Conservation (phyloP, 2,329 filamentous ascomycete species). For the Phaeomoniella chlamydospora region DNA sequence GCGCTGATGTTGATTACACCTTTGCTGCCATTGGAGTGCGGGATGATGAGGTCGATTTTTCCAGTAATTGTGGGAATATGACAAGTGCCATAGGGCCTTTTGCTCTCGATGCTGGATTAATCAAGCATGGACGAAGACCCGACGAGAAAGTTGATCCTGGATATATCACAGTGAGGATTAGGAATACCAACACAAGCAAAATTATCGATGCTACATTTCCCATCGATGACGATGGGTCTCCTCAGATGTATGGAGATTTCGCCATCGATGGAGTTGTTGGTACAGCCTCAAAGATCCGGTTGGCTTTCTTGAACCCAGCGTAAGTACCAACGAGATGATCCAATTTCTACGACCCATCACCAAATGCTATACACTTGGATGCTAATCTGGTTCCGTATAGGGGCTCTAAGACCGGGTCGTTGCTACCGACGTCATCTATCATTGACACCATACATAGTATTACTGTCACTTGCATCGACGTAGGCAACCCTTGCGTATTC, state of each 20-base stretch:
- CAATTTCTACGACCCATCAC: too few species aligned
- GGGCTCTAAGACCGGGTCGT: conserved; percentile 47
- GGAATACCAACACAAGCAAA: conserved; percentile 60
- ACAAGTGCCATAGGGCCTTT: conserved; percentile 51
- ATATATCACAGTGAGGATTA: conserved; percentile 40
- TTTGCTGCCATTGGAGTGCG: conserved; percentile 56
- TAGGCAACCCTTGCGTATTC: conserved; percentile 51
- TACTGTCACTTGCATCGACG: conserved; percentile 35
- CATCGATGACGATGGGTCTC: conserved; percentile 30
- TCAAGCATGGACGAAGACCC: conserved; percentile 14
- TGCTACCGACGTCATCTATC: conserved; percentile 52
- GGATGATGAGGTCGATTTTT: conserved; percentile 45
- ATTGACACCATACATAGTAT: too few species aligned
- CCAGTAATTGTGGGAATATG: conserved; percentile 68
- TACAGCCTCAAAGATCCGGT: conserved; percentile 38
- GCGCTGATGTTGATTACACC: conserved; percentile 53
- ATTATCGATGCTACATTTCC: conserved; percentile 44
- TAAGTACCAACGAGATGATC: too few species aligned
- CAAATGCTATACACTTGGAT: too few species aligned
- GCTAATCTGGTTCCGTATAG: too few species aligned
- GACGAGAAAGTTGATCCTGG: conserved; percentile 11
- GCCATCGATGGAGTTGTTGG: conserved; percentile 51
- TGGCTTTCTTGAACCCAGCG: conserved; percentile 50
- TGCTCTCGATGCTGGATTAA: conserved; percentile 40
- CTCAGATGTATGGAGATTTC: conserved; percentile 35